Conservation (phyloP, 108 stramenopile genomes). For the Phaeodactylum tricornutum region DNA sequence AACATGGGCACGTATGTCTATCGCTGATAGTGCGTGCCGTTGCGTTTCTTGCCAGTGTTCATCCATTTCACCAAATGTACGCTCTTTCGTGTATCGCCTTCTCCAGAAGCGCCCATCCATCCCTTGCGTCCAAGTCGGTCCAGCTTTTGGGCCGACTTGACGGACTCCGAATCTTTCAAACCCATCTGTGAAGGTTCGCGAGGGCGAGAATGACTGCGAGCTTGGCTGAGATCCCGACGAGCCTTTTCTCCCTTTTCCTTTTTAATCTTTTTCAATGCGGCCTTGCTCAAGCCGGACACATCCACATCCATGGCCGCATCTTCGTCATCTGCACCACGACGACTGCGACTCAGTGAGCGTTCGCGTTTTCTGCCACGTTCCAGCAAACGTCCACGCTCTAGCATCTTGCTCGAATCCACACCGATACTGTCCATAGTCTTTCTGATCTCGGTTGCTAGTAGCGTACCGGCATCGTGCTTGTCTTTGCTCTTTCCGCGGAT, state of each 20-base stretch:
- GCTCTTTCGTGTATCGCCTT: constrained; percentile 80
- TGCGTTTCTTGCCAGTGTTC: constrained; percentile 89
- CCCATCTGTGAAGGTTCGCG: constrained; percentile 71
- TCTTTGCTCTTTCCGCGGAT: constrained; percentile 64
- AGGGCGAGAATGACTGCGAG: constrained; percentile 68
- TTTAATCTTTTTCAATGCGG: constrained; percentile 55
- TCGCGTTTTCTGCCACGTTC: constrained; percentile 53
- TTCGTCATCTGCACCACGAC: constrained; percentile 4
- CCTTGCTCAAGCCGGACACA: constrained; percentile 46
- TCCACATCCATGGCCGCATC: constrained; percentile 52
- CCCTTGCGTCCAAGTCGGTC: constrained; percentile 50
- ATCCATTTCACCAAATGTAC: constrained; percentile 87
- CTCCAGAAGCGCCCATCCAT: constrained; percentile 66
- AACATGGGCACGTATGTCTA: too few relatives aligned
- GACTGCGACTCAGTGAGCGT: constrained; percentile 26
- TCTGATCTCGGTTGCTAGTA: constrained; percentile 45
- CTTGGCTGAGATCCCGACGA: constrained; percentile 42
- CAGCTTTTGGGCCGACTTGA: constrained; percentile 56
- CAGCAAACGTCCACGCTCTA: constrained; percentile 58
- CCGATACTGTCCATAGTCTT: constrained; percentile 58
- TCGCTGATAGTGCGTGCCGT: constrained; percentile 71
- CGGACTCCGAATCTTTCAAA: constrained; percentile 55
- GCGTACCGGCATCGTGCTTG: constrained; percentile 51
- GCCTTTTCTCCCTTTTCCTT: constrained; percentile 44
- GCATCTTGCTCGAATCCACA: constrained; percentile 55